Conservation (phyloP, 148 eudicot genomes). For the Vaccinium macrocarpon region DNA sequence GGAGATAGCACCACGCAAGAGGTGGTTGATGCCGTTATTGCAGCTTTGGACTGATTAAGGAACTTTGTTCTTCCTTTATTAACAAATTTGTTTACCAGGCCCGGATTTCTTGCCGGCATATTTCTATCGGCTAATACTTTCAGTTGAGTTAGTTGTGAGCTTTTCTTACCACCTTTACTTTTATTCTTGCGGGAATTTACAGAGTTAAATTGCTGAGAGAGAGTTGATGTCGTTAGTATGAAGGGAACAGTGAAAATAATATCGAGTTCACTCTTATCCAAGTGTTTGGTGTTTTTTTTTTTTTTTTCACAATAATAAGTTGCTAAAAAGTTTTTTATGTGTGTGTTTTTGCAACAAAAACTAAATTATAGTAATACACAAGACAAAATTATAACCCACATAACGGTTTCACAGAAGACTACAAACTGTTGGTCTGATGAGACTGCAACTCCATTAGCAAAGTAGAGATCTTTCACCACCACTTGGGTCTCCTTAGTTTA, state of each 20-base stretch:
- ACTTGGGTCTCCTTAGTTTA: conserved; percentile 48
- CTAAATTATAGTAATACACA: too few species aligned
- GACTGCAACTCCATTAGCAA: conserved; percentile 70
- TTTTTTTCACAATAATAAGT: too few species aligned
- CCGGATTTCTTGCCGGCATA: neutral
- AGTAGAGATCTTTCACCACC: conserved; percentile 59
- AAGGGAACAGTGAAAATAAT: neutral
- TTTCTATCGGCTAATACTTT: neutral
- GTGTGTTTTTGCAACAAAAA: too few species aligned
- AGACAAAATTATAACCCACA: conserved; percentile 36
- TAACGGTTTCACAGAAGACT: conserved; percentile 69
- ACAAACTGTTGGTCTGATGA: conserved; percentile 64
- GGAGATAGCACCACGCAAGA: conserved; percentile 46
- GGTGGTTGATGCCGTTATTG: conserved; percentile 46
- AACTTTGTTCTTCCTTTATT: neutral
- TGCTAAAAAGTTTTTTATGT: too few species aligned
- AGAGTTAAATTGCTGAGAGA: neutral
- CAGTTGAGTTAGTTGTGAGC: neutral
- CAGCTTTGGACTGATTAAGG: conserved; percentile 28
- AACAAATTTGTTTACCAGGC: neutral
- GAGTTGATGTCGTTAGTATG: neutral
- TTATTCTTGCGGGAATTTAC: neutral
- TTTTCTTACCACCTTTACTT: neutral
- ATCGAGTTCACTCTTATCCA: neutral
- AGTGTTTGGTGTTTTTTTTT: too few species aligned